Evolutionary conservation across 768 basidiomycete species (phyloP), one percentile per base, ranked within the genome.

Genomic region (Mycena vitilis): DNA sequence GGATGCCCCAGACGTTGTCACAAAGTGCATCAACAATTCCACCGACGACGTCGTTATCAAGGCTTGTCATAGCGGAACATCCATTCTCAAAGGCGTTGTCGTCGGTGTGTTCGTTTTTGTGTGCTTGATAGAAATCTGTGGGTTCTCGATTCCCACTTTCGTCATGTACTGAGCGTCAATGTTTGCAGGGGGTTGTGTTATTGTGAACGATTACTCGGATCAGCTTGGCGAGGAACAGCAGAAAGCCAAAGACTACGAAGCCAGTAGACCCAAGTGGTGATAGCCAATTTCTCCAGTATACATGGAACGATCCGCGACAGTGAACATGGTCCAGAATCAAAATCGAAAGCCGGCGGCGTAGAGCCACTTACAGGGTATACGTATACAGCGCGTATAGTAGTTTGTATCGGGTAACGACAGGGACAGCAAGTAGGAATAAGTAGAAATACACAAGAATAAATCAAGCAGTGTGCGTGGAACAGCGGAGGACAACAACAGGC

Each of bases 51-150:
- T 65, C 15, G 71, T 78, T n/a, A 68, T 79, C 60, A 74, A 78
- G 47, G 63, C 78, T 23, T 87, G 86, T 74, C 71, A 77, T 36
- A 75, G 81, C 53, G 83, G 82, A 34, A 77, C 81, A 47, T 75
- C 77, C 49, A 71, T 86, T 37, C 69, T 83, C 71, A 85, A 84
- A 69, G 81, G 78, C 51, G 78, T 85, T 55, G 77, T 82, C 69
- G 75, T 85, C 68, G 77, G 75, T 34, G 66, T 83, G 45, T 85
- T 85, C 73, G 76, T 86, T 60, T 60, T 83, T 66, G 78, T 81
- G 47, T 86, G 83, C 84, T 71, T 86, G 67, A 77, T 87, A 69
- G 83, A 85, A 72, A 81, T 82, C 65, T 87, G 86, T 85, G 63
- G 65, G 85, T 71, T 63, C 23, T 3, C 45, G 4, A 18, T 18